phyloP scores from a whole-genome alignment of 2,329 filamentous ascomycete species.

The Fonsecaea nubica region DNA sequence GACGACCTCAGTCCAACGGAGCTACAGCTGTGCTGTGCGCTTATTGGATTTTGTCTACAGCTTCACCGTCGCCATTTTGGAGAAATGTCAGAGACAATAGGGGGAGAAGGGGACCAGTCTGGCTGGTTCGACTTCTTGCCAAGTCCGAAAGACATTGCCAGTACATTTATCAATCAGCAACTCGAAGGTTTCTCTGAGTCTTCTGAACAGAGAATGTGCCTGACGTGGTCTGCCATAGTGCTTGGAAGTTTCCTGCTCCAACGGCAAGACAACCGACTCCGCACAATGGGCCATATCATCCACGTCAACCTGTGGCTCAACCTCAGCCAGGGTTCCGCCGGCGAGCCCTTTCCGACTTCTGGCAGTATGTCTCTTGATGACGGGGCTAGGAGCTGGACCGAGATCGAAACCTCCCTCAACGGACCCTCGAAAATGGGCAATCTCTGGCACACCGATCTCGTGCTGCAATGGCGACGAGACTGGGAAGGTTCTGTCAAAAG shows the following conservation, averaged over 20 bases:
- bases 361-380: background rate
- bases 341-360: background rate
- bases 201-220: background rate
- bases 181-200: slow-evolving; percentile 11
- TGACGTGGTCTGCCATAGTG: slow-evolving; percentile 27
- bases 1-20: slow-evolving; percentile 19
- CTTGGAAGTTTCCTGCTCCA: slow-evolving; percentile 25
- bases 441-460: slow-evolving; percentile 24
- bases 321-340: background rate
- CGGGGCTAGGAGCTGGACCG: slow-evolving; percentile 16
- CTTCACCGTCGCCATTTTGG: slow-evolving; percentile 8
- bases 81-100: background rate
- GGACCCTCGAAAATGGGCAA: slow-evolving; percentile 13
- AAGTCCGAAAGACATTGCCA: slow-evolving; percentile 11
- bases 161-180: slow-evolving; percentile 31
- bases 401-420: slow-evolving; percentile 9
- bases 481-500: slow-evolving; percentile 20
- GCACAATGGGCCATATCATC: slow-evolving; percentile 30
- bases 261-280: slow-evolving; percentile 16
- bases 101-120: no score
- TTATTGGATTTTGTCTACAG: slow-evolving; percentile 24
- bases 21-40: slow-evolving; percentile 21
- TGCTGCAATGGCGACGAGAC: slow-evolving; percentile 17
- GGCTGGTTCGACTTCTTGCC: slow-evolving; percentile 4
- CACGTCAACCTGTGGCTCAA: slow-evolving; percentile 19